Evolutionary conservation across 2,329 filamentous ascomycete species (phyloP).

Genomic region (Coleophoma cylindrospora): DNA sequence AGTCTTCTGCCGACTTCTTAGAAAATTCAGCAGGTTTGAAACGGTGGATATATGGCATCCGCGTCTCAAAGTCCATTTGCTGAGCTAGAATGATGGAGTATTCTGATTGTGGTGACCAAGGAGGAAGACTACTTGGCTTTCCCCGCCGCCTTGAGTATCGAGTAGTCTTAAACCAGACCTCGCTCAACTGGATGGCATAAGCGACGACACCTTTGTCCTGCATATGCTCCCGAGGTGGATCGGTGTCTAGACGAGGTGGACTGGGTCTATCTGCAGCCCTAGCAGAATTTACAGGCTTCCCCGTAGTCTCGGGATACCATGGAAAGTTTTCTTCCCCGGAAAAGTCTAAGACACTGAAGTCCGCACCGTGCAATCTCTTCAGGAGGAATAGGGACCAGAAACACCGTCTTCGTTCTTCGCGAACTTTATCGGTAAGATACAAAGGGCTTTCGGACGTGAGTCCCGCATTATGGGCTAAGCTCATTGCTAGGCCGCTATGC

Average conservation of each 20-base stretch:
- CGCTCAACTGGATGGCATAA: conserved; percentile 38
- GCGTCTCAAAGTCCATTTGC: conserved; percentile 47
- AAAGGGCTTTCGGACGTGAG: conserved; percentile 30
- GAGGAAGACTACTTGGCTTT: conserved; percentile 35
- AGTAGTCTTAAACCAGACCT: conserved; percentile 42
- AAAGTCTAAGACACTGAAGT: conserved; percentile 33
- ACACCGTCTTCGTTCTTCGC: conserved; percentile 25
- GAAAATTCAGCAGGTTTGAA: conserved; percentile 43
- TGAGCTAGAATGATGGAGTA: conserved; percentile 42
- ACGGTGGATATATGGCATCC: conserved; percentile 43
- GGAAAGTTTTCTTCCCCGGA: conserved; percentile 30
- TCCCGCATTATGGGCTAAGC: conserved; percentile 37
- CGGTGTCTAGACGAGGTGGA: not conserved
- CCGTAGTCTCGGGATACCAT: conserved; percentile 32
- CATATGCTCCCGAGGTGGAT: conserved; percentile 13
- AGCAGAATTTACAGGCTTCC: conserved; percentile 5
- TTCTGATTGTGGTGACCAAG: conserved; percentile 45
- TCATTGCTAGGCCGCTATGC: conserved; percentile 38
- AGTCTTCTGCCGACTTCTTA: conserved; percentile 32
- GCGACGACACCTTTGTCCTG: conserved; percentile 35
- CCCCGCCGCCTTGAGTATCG: conserved; percentile 41
- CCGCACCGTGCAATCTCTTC: conserved; percentile 27
- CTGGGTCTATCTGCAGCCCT: not conserved
- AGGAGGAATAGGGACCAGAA: conserved; percentile 29
- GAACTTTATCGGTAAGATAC: conserved; percentile 9